A percentile compares a stretch with the other conserved stretches of the same genome.
Conservation (phyloP, 78 protist genomes). For the Dictyostelium firmibasis region DNA sequence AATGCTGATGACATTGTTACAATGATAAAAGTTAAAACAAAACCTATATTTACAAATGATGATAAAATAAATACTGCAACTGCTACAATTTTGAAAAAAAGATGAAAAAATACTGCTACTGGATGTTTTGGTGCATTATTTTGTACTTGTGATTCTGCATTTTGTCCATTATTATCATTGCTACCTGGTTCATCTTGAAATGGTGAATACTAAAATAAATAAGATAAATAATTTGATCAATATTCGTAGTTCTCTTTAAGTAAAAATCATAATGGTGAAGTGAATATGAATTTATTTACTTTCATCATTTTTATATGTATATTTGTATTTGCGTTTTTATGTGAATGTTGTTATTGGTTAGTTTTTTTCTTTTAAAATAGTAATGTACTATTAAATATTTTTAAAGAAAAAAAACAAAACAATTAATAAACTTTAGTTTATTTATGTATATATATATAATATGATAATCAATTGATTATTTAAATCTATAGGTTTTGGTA, state of each 20-base stretch:
- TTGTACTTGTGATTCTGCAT: background rate
- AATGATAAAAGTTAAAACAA: slow-evolving; percentile 43
- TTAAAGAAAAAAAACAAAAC: too few species aligned
- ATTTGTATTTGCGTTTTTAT: background rate
- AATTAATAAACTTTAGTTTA: background rate
- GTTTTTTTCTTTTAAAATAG: background rate
- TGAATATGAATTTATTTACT: background rate
- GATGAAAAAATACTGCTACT: slow-evolving; percentile 59
- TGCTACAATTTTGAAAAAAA: slow-evolving; percentile 63
- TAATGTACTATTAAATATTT: background rate
- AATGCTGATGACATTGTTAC: slow-evolving; percentile 62
- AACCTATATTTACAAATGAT: background rate
- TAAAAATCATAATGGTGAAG: background rate
- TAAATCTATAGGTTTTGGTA: background rate
- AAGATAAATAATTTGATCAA: background rate
- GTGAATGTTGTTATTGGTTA: background rate
- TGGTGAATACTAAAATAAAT: slow-evolving; percentile 2
- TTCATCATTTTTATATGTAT: background rate
- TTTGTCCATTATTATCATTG: background rate
- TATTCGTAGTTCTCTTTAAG: background rate
- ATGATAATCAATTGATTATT: too few species aligned
- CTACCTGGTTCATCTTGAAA: slow-evolving; percentile 11
- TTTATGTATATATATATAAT: too few species aligned
- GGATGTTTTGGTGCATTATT: slow-evolving; percentile 49
- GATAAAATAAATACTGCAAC: slow-evolving; percentile 62